Percentiles rank a stretch among this genome's conserved stretches.
Conservation (phyloP, 306 rosid genomes). For the Fagus sylvatica region DNA sequence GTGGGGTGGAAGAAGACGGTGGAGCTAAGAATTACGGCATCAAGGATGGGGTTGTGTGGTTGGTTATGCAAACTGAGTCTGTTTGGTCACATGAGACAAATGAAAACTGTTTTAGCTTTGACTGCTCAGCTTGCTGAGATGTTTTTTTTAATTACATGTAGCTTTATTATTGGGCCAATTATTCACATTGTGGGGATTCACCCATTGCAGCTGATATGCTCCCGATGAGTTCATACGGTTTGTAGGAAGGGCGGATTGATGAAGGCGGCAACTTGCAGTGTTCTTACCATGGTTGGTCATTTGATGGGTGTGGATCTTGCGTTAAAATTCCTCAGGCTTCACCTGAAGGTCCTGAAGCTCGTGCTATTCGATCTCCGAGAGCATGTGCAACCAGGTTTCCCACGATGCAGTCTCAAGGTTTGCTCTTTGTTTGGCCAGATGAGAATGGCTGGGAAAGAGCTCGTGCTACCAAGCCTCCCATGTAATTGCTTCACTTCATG, state of each 20-base stretch:
- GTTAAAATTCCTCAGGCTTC: slow-evolving; percentile 86
- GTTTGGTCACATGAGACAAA: too few relatives aligned
- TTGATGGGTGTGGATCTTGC: slow-evolving; percentile 87
- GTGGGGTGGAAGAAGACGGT: too few relatives aligned
- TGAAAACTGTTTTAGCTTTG: too few relatives aligned
- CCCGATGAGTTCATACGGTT: slow-evolving; percentile 24
- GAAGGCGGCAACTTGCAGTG: slow-evolving; percentile 93
- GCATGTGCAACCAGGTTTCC: slow-evolving; percentile 86
- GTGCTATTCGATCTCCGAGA: slow-evolving; percentile 74
- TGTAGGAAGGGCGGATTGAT: slow-evolving; percentile 94
- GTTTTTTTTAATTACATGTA: too few relatives aligned
- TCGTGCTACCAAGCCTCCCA: slow-evolving; percentile 70
- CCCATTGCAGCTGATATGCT: too few relatives aligned
- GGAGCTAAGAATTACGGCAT: too few relatives aligned
- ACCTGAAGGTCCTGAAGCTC: slow-evolving; percentile 84
- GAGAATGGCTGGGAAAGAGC: slow-evolving; percentile 97
- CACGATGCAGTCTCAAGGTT: slow-evolving; percentile 84
- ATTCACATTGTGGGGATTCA: too few relatives aligned
- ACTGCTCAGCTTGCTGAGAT: too few relatives aligned
- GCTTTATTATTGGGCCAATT: too few relatives aligned
- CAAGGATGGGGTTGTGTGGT: too few relatives aligned
- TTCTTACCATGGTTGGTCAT: slow-evolving; percentile 98
- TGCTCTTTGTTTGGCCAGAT: slow-evolving; percentile 99
- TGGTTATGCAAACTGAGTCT: too few relatives aligned
- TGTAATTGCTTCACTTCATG: slow-evolving; percentile 45